Evolutionary conservation across 495 filamentous ascomycete genomes (phyloP).

Genomic region (Talaromyces thailandensis): DNA sequence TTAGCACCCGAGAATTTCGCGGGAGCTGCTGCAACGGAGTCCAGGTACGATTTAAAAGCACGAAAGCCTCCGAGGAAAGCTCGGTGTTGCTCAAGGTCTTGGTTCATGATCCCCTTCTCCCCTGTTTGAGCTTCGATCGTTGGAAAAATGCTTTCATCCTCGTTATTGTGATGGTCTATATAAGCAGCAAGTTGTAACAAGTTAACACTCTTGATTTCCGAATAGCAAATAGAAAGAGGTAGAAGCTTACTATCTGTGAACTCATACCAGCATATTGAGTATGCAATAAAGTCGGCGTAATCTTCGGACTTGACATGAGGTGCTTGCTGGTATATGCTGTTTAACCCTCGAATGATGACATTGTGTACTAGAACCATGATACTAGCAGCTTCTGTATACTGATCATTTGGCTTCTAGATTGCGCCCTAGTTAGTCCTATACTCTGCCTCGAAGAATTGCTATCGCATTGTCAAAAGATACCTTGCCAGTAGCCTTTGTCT

Average conservation of each 20-base stretch:
- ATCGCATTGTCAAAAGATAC: neutral
- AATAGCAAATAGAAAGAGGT: neutral
- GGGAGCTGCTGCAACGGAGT: neutral
- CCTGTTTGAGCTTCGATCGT: neutral
- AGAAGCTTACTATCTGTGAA: neutral
- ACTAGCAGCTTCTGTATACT: neutral
- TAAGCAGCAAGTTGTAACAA: neutral
- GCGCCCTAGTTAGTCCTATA: neutral
- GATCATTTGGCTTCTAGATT: slow-evolving; percentile 1
- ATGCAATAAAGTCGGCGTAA: neutral
- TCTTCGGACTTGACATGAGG: neutral
- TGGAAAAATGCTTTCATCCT: neutral
- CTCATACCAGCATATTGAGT: neutral
- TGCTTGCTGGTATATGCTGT: neutral
- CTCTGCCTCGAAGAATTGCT: neutral
- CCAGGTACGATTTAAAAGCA: neutral
- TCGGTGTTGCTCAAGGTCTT: neutral
- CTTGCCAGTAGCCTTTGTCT: neutral
- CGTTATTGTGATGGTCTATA: neutral
- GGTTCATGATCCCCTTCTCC: neutral
- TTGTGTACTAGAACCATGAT: neutral
- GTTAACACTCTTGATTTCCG: neutral
- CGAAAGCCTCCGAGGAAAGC: neutral
- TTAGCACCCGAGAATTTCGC: neutral
- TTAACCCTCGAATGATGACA: slow-evolving; percentile 2